Evolutionary conservation across 2,329 filamentous ascomycete genomes (phyloP).

Genomic region (Nothophoma quercina): DNA sequence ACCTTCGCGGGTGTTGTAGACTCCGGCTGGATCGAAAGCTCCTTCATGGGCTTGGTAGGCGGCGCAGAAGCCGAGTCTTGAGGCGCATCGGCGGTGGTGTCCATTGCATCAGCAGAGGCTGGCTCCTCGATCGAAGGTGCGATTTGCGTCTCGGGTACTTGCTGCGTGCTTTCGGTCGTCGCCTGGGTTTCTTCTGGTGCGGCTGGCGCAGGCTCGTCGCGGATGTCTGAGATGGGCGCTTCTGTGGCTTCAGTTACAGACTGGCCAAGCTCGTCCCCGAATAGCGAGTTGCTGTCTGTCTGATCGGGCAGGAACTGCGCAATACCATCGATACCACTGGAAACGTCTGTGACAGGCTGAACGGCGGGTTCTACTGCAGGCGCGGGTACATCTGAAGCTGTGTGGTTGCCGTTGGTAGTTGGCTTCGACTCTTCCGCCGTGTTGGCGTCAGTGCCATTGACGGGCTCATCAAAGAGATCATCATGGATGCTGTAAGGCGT

Average conservation of each 20-base stretch:
- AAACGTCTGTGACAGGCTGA: constrained; percentile 52
- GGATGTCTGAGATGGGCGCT: constrained; percentile 49
- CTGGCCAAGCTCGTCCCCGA: constrained; percentile 40
- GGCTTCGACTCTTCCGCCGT: constrained; percentile 31
- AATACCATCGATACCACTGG: constrained; percentile 53
- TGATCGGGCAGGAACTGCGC: constrained; percentile 54
- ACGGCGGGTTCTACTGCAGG: constrained; percentile 39
- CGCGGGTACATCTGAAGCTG: constrained; percentile 31
- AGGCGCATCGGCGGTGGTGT: constrained; percentile 29
- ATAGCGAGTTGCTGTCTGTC: constrained; percentile 51
- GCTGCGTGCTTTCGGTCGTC: constrained; percentile 36
- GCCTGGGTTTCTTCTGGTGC: constrained; percentile 15
- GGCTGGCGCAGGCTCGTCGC: constrained; percentile 35
- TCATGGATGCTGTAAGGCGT: constrained; percentile 41
- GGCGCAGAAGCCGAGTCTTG: constrained; percentile 25
- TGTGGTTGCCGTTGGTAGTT: constrained; percentile 43
- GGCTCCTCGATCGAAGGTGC: constrained; percentile 20
- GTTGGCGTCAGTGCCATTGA: constrained; percentile 24
- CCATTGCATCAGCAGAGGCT: constrained; percentile 36
- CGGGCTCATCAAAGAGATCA: constrained; percentile 46
- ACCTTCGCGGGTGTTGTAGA: constrained; percentile 20
- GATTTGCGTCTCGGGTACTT: constrained; percentile 42
- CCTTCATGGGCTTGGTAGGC: constrained; percentile 45
- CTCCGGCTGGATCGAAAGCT: constrained; percentile 36
- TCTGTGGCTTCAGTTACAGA: constrained; percentile 51